Conservation (phyloP, 352 stramenopile species). For the Phytophthora foliorum region DNA sequence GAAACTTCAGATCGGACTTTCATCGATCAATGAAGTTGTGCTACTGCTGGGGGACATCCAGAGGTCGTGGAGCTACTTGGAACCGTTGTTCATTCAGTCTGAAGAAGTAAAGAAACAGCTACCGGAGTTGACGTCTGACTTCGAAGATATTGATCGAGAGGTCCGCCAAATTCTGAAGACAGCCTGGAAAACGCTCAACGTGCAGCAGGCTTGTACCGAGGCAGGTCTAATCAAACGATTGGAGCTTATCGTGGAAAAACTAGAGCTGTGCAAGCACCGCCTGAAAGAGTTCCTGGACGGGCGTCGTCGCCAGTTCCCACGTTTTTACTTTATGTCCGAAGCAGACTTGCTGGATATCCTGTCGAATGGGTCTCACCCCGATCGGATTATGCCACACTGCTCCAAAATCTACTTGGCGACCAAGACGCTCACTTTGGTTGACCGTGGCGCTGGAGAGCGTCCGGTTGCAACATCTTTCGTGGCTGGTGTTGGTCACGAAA, state of each 20-base stretch:
- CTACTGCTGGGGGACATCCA: slow-evolving; percentile 96
- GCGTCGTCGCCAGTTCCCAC: slow-evolving; percentile 94
- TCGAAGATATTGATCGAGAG: slow-evolving; percentile 95
- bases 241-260: slow-evolving; percentile 93
- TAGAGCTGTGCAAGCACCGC: slow-evolving; percentile 95
- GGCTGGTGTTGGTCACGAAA: slow-evolving; percentile 94
- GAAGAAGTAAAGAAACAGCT: slow-evolving; percentile 98
- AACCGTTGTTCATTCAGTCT: slow-evolving; percentile 96
- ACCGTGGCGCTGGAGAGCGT: slow-evolving; percentile 58
- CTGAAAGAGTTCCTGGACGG: slow-evolving; percentile 97
- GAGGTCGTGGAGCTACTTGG: slow-evolving; percentile 96
- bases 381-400: slow-evolving; percentile 96
- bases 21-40: slow-evolving; percentile 94
- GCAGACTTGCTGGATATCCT: slow-evolving; percentile 96
- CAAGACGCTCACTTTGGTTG: slow-evolving; percentile 92
- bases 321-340: slow-evolving; percentile 94
- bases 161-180: slow-evolving; percentile 90
- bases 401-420: slow-evolving; percentile 97
- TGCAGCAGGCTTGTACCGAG: slow-evolving; percentile 92
- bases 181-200: slow-evolving; percentile 91
- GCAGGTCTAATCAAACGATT: slow-evolving; percentile 89
- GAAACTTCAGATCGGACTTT: slow-evolving; percentile 88
- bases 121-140: slow-evolving; percentile 94
- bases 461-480: slow-evolving; percentile 94
- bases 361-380: slow-evolving; percentile 94